These are phyloP conservation scores for Lactifluus volemus DNA, from an alignment of 768 basidiomycete genomes.

Conservation along the genomic window DNA sequence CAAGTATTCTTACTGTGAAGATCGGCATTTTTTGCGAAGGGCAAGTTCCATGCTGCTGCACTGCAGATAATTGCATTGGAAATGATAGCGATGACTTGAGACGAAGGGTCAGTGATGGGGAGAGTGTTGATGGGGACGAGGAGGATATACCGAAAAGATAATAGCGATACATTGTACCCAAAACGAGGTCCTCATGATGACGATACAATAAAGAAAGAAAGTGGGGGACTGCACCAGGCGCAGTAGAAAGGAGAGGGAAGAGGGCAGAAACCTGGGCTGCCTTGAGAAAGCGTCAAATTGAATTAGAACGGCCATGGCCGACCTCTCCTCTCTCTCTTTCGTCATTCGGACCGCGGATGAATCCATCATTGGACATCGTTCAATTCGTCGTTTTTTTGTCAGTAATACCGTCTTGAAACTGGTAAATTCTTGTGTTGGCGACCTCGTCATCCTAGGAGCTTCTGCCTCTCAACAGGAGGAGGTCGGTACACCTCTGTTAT, in stretches of 20 bases:
- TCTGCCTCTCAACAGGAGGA: slow-evolving; percentile 19
- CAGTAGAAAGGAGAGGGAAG: background rate
- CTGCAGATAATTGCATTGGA: slow-evolving; percentile 20
- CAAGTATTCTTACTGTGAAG: background rate
- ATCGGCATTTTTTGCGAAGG: slow-evolving; percentile 1
- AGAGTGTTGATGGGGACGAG: background rate
- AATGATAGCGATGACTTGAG: slow-evolving; percentile 6
- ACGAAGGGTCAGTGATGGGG: background rate
- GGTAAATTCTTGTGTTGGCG: slow-evolving; percentile 57
- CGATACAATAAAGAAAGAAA: background rate
- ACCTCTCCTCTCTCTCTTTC: slow-evolving; percentile 6
- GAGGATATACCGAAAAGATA: slow-evolving; percentile 2
- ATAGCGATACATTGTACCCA: background rate
- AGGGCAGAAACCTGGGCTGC: background rate
- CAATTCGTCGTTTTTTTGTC: slow-evolving; percentile 53
- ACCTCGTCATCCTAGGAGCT: slow-evolving; percentile 53
- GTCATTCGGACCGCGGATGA: background rate
- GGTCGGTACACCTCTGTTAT: slow-evolving; percentile 13
- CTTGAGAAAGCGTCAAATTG: too few species aligned
- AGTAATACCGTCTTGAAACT: slow-evolving; percentile 54
- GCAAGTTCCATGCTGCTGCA: slow-evolving; percentile 17
- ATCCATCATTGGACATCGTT: slow-evolving; percentile 28
- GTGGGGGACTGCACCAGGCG: slow-evolving; percentile 1
- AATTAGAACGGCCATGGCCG: too few species aligned
- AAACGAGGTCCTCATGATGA: background rate